Percentiles rank a stretch among this genome's conserved stretches.
phyloP scores from a whole-genome alignment of 129 eudicot genomes.

The Chrysanthemum makinoi region DNA sequence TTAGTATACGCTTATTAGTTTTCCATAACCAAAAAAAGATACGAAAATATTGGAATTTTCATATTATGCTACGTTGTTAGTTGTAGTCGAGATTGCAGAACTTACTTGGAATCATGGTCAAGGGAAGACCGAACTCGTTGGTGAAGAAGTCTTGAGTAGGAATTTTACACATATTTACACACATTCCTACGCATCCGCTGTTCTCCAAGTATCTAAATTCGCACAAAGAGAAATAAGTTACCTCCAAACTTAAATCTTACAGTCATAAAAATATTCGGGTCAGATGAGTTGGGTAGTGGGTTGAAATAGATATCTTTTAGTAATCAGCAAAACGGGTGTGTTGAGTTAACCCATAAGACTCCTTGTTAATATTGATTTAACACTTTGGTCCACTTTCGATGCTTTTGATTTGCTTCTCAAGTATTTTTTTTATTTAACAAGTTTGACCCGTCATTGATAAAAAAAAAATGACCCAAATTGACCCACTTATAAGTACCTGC shows the following conservation, averaged over 20 bases:
- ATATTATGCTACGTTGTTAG: background rate
- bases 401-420: no score
- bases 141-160: slow-evolving; percentile 99
- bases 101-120: slow-evolving; percentile 91
- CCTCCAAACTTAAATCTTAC: background rate
- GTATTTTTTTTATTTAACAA: no score
- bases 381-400: no score
- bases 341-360: no score
- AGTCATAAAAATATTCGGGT: no score
- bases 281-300: no score
- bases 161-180: slow-evolving; percentile 97
- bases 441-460: background rate
- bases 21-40: background rate
- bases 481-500: slow-evolving; percentile 55
- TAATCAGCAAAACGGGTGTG: no score
- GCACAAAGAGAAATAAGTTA: background rate
- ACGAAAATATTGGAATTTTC: no score
- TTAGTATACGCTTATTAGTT: background rate
- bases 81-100: no score
- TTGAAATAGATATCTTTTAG: no score
- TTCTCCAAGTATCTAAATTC: slow-evolving; percentile 86
- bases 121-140: slow-evolving; percentile 95
- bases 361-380: no score
- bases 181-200: slow-evolving; percentile 99
- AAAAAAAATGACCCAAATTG: background rate